These are phyloP conservation scores for Pilatotrama ljubarskyi DNA, from an alignment of 768 basidiomycete genomes.

Conservation along the genomic window DNA sequence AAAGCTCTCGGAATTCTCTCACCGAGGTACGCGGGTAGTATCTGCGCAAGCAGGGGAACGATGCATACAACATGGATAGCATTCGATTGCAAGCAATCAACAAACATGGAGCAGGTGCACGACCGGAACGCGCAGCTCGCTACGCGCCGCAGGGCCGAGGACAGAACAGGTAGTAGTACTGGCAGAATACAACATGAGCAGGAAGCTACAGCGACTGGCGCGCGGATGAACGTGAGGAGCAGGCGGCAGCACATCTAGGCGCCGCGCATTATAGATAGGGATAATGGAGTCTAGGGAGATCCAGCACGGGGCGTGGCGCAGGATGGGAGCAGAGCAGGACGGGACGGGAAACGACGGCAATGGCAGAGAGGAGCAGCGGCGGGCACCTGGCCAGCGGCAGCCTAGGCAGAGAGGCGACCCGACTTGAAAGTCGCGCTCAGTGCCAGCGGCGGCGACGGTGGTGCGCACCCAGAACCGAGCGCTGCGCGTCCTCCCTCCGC, in stretches of 20 bases:
- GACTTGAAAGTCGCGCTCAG: neutral
- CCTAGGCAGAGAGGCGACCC: neutral
- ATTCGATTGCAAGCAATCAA: neutral
- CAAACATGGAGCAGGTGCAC: neutral
- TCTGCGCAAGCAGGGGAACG: too few relatives aligned
- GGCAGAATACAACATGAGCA: neutral
- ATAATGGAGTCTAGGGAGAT: neutral
- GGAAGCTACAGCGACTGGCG: neutral
- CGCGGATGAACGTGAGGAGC: neutral
- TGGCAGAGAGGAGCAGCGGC: neutral
- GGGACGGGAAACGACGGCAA: neutral
- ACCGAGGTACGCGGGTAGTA: too few relatives aligned
- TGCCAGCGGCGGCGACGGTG: conserved; percentile 19
- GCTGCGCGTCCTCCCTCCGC: conserved; percentile 12
- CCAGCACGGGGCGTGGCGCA: neutral
- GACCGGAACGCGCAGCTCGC: neutral
- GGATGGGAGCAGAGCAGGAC: neutral
- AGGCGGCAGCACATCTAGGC: neutral
- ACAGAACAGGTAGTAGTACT: neutral
- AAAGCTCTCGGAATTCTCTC: too few relatives aligned
- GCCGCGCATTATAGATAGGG: neutral
- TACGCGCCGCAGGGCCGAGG: neutral
- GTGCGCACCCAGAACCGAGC: conserved; percentile 21
- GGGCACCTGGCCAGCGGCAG: neutral
- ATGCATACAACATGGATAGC: too few relatives aligned